phyloP scores from a whole-genome alignment of 257 asterid genomes.

The Apocynum venetum region DNA sequence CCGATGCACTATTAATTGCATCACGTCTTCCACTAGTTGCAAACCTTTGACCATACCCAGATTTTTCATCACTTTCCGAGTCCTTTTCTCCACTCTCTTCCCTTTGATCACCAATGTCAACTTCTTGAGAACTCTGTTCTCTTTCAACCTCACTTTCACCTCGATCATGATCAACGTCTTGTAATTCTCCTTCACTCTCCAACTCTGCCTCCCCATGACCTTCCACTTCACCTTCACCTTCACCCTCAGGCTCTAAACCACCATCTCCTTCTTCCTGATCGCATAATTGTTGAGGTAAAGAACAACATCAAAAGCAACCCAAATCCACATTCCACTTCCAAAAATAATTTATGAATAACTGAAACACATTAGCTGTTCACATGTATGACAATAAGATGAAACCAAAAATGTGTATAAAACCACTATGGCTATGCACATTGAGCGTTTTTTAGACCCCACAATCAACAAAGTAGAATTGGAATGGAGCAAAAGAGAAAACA shows the following conservation, averaged over 20 bases:
- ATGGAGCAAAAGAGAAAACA: background rate
- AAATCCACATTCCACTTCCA: background rate
- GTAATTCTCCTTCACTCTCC: conserved; percentile 76
- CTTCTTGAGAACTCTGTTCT: conserved; percentile 75
- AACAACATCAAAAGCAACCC: conserved; percentile 5
- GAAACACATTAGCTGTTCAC: background rate
- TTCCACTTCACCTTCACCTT: conserved; percentile 48
- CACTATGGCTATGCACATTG: background rate
- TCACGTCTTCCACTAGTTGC: conserved; percentile 74
- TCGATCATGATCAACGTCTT: conserved; percentile 45
- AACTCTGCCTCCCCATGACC: conserved; percentile 67
- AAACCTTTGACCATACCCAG: conserved; percentile 59
- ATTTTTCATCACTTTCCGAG: conserved; percentile 73
- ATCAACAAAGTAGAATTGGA: background rate
- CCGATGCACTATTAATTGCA: conserved; percentile 71
- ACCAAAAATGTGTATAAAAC: too few relatives aligned
- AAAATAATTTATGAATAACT: background rate
- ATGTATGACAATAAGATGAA: background rate
- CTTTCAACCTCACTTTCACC: conserved; percentile 88
- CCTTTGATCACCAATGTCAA: conserved; percentile 71
- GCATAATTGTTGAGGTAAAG: conserved; percentile 3
- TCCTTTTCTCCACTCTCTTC: conserved; percentile 77
- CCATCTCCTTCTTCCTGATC: conserved; percentile 72
- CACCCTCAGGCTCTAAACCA: conserved; percentile 61
- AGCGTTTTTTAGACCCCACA: background rate